phyloP scores from a whole-genome alignment of 1,139 yeast species.

The Blastobotrys apis region DNA sequence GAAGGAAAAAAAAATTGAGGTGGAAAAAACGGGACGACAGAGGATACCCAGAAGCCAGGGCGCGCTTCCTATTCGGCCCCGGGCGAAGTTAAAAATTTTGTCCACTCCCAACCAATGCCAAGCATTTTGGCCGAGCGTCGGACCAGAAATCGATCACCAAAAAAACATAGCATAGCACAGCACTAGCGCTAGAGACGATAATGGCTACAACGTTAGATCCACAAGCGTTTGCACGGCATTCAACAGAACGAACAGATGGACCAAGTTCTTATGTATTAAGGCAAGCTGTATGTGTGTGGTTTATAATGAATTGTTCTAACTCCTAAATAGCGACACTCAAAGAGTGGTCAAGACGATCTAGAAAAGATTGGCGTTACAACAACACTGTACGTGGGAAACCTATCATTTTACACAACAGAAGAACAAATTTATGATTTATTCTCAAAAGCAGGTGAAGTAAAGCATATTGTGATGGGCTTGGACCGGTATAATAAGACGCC shows the following conservation, averaged over 20 bases:
- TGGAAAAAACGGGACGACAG: neutral
- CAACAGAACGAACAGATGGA: slow-evolving; percentile 67
- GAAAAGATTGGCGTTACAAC: slow-evolving; percentile 59
- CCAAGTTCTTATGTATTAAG: slow-evolving; percentile 73
- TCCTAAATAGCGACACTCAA: neutral
- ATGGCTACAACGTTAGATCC: neutral
- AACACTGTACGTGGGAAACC: slow-evolving; percentile 84
- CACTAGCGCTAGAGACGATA: neutral
- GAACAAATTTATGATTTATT: slow-evolving; percentile 88
- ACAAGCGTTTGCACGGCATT: slow-evolving; percentile 36
- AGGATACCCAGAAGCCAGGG: too few species aligned
- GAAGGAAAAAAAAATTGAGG: slow-evolving; percentile 1
- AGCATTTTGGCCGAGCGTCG: too few species aligned
- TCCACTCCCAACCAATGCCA: too few species aligned
- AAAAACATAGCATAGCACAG: too few species aligned
- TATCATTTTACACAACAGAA: slow-evolving; percentile 84
- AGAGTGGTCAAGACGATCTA: slow-evolving; percentile 51
- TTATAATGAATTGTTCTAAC: neutral
- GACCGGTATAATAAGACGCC: slow-evolving; percentile 87
- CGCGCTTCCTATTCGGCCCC: too few species aligned
- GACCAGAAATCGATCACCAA: too few species aligned
- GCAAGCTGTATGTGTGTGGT: slow-evolving; percentile 52
- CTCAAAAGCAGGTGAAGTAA: slow-evolving; percentile 65
- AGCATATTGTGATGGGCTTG: slow-evolving; percentile 84
- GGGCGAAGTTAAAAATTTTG: too few species aligned